Evolutionary conservation across 805 yeast species (phyloP), one percentile per base, ranked within the genome.

Genomic region (Hanseniaspora vineae): DNA sequence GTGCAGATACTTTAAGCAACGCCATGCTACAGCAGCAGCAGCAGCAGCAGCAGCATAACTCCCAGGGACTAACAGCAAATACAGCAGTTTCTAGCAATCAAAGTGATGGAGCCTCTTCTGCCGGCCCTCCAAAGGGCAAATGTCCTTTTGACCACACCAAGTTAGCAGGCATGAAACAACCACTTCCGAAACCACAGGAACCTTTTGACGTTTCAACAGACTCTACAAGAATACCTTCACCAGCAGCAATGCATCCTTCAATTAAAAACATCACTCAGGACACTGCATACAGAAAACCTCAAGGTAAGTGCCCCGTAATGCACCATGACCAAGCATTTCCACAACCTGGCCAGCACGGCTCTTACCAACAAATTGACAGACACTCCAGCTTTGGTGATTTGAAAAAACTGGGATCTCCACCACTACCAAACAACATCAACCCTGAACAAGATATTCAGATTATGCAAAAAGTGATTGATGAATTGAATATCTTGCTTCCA

Each of bases 401-500:
- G 29, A 23, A 23, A 23, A 23, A 23, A 23, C 29, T 23, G 29
- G 29, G 29, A 8, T 23, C 29, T 23, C 29, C 29, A 23, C 29
- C 29, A 8, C 29, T 23, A 5, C 29, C 29, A 23, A 23, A 23
- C 29, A 8, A 50, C n/a, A 35, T 17, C 12, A 39, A 20, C 15
- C 17, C 15, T 33, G 37, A 33, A 33, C 14, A 23, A 33, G 19
- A n/a, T 37, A 9, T 18, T 10, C n/a, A 37, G 8, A 37, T 18
- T 17, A 37, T 37, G 12, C 40, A 37, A 37, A 17, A 15, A 51
- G 55, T 62, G 9, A 50, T 54, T 23, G 47, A 53, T 9, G 48
- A 64, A 58, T 48, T 66, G 50, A 47, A 72, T 52, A 65, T 65
- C 48, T 64, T 67, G 46, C 55, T 81, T 44, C 89, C 89, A 0